These are phyloP conservation scores for Melaleuca quinquenervia DNA, from an alignment of 345 rosid genomes.

Conservation along the genomic window DNA sequence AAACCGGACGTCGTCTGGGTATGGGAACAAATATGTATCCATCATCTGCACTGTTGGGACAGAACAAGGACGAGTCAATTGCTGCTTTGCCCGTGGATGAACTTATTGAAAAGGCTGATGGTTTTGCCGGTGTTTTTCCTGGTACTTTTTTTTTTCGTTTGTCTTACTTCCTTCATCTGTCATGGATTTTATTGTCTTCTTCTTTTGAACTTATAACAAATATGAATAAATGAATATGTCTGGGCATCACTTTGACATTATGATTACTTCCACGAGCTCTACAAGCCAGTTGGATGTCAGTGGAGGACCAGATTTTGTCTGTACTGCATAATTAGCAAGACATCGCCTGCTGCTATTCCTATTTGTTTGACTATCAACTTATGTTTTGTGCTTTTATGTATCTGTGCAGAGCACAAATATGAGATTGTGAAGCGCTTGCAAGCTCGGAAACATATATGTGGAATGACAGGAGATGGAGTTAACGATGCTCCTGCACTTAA, in stretches of 20 bases:
- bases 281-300: not conserved
- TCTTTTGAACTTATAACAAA: not conserved
- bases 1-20: conserved; percentile 62
- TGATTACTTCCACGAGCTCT: not conserved
- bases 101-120: conserved; percentile 52
- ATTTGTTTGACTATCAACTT: not conserved
- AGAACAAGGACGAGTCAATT: conserved; percentile 47
- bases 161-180: not conserved
- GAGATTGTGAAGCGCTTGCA: conserved; percentile 65
- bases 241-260: not conserved
- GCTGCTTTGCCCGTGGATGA: conserved; percentile 52
- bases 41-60: conserved; percentile 53
- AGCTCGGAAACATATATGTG: conserved; percentile 56
- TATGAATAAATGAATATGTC: not conserved
- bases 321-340: not conserved
- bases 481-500: conserved; percentile 71
- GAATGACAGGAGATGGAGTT: conserved; percentile 57
- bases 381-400: not conserved
- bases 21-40: conserved; percentile 73
- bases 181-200: not conserved
- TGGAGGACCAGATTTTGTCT: not conserved
- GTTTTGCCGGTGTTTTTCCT: conserved; percentile 64
- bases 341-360: not conserved
- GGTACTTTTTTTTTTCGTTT: conserved; percentile 16
- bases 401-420: conserved; percentile 46